Conservation (phyloP, 306 rosid species). For the Quercus wislizeni region DNA sequence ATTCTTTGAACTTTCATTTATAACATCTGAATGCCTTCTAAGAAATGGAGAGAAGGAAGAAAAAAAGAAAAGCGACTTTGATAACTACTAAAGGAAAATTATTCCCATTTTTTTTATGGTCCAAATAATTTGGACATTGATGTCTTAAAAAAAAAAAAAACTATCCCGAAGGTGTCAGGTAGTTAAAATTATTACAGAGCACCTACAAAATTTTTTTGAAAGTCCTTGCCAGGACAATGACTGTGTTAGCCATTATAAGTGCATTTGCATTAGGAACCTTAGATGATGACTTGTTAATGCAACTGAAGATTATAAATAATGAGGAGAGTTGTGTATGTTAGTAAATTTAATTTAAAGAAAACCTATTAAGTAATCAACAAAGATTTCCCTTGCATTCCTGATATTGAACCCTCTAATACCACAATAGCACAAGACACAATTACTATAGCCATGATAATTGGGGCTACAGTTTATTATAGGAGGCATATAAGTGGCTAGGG, state of each 20-base stretch:
- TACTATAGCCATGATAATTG: neutral
- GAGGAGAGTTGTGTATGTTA: neutral
- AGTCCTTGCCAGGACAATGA: neutral
- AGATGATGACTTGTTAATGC: neutral
- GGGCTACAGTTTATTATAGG: neutral
- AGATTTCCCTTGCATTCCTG: neutral
- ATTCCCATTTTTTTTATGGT: neutral
- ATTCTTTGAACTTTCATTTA: neutral
- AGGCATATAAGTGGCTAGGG: neutral
- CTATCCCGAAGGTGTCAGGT: neutral
- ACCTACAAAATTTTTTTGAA: neutral
- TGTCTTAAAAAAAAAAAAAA: neutral
- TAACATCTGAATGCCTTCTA: neutral
- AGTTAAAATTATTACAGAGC: neutral
- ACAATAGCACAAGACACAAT: neutral
- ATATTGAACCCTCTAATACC: neutral
- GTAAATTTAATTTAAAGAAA: neutral
- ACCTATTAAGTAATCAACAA: neutral
- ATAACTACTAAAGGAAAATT: neutral
- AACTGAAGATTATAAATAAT: neutral
- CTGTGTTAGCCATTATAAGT: neutral
- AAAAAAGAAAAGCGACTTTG: neutral
- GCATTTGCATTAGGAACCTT: neutral
- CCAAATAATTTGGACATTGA: neutral
- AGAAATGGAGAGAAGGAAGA: neutral